These are phyloP conservation scores for Lactarius vividus DNA, from an alignment of 768 basidiomycete genomes.

Conservation along the genomic window DNA sequence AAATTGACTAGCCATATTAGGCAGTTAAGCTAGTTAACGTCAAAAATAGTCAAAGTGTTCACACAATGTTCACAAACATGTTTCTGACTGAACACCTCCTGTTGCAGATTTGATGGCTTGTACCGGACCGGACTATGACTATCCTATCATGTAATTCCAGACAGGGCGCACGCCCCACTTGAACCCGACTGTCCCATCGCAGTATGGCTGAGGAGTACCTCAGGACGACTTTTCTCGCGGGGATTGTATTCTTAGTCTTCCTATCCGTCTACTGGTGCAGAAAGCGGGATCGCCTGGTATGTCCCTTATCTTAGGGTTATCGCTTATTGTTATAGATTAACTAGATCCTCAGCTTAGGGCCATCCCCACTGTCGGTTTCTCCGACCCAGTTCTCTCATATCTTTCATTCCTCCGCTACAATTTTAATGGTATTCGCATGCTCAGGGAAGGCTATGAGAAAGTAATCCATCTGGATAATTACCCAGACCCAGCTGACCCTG, in stretches of 20 bases:
- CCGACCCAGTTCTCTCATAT: conserved; percentile 36
- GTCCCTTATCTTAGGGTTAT: neutral
- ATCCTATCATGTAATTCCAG: no score
- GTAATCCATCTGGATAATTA: conserved; percentile 20
- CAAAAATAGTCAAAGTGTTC: no score
- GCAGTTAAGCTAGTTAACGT: no score
- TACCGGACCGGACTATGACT: no score
- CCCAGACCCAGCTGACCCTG: neutral
- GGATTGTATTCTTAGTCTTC: neutral
- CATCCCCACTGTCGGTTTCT: conserved; percentile 40
- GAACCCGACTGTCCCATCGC: neutral
- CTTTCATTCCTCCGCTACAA: conserved; percentile 34
- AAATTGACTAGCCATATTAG: no score
- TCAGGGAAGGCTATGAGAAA: conserved; percentile 38
- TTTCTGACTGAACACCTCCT: no score
- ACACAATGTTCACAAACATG: no score
- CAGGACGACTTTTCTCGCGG: conserved; percentile 4
- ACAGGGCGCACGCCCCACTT: no score
- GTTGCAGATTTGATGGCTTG: no score
- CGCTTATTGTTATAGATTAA: neutral
- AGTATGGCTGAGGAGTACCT: conserved; percentile 9
- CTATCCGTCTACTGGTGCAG: neutral
- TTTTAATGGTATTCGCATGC: conserved; percentile 29
- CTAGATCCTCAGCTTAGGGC: conserved; percentile 17
- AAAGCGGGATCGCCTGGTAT: no score